Percentiles rank a stretch among this genome's conserved stretches.
Evolutionary conservation across 2,329 filamentous ascomycete genomes (phyloP).

Genomic region (Colletotrichum spaethianum): DNA sequence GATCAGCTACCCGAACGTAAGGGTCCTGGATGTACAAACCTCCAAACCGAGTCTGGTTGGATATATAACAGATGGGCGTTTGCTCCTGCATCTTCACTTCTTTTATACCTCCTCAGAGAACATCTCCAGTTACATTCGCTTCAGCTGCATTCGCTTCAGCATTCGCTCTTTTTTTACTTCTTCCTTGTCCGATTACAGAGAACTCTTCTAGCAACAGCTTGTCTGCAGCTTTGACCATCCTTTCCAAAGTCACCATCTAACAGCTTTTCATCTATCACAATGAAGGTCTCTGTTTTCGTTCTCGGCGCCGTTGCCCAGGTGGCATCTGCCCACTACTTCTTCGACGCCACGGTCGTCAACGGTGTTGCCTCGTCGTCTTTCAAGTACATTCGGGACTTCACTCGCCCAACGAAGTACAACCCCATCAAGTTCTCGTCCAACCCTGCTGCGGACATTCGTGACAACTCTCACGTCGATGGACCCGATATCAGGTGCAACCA

Average conservation of each 20-base stretch:
- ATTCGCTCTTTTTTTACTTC: not conserved
- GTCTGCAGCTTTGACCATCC: not conserved
- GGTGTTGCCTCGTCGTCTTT: slow-evolving; percentile 40
- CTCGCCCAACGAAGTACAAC: slow-evolving; percentile 46
- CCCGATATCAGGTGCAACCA: slow-evolving; percentile 49
- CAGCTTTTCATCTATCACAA: slow-evolving; percentile 25
- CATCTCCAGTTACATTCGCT: slow-evolving; percentile 8
- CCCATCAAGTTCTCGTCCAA: slow-evolving; percentile 49
- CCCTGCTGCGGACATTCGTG: slow-evolving; percentile 44
- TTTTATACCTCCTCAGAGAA: not conserved
- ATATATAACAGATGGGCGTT: not conserved
- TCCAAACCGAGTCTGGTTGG: not conserved
- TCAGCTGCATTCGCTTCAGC: not conserved
- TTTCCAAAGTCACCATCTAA: not conserved
- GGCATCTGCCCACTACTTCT: slow-evolving; percentile 49
- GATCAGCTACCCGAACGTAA: not conserved
- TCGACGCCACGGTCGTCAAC: slow-evolving; percentile 46
- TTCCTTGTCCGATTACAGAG: not conserved
- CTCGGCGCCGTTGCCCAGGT: slow-evolving; percentile 43
- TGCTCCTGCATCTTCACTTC: not conserved
- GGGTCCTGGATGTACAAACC: not conserved
- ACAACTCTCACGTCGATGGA: slow-evolving; percentile 43
- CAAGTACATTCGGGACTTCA: slow-evolving; percentile 47
- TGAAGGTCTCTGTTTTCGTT: slow-evolving; percentile 43
- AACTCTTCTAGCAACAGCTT: not conserved